phyloP scores from a whole-genome alignment of 345 rosid genomes.

The Cardiospermum halicacabum region DNA sequence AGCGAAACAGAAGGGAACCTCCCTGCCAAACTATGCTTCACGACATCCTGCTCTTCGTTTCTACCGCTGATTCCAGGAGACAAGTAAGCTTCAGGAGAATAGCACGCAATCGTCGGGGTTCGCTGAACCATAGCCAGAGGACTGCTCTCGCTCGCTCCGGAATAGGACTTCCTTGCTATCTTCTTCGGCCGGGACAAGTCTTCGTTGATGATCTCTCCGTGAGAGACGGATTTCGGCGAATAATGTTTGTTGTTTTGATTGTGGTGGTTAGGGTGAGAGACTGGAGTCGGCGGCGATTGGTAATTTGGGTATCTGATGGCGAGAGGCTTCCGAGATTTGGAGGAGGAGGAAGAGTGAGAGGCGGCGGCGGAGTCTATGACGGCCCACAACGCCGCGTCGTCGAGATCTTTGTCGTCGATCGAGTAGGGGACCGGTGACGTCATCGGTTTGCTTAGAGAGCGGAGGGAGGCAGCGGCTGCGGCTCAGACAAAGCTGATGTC shows the following conservation, averaged over 20 bases:
- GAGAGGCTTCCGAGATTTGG: slow-evolving; percentile 53
- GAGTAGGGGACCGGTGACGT: slow-evolving; percentile 20
- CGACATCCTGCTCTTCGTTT: slow-evolving; percentile 39
- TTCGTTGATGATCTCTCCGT: slow-evolving; percentile 16
- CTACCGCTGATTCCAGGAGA: slow-evolving; percentile 56
- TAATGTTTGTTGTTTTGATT: slow-evolving; percentile 3
- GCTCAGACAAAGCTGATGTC: neutral
- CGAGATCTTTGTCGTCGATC: slow-evolving; percentile 83
- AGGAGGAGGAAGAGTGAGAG: slow-evolving; percentile 51
- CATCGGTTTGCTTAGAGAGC: neutral
- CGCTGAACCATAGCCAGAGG: slow-evolving; percentile 45
- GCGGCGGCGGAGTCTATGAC: slow-evolving; percentile 90
- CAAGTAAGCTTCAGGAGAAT: slow-evolving; percentile 65
- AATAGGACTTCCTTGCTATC: slow-evolving; percentile 43
- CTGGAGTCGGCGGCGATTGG: slow-evolving; percentile 51
- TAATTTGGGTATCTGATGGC: slow-evolving; percentile 47
- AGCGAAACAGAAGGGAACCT: slow-evolving; percentile 81
- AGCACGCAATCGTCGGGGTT: slow-evolving; percentile 14
- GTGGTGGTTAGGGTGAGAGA: slow-evolving; percentile 31
- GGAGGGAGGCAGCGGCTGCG: slow-evolving; percentile 2
- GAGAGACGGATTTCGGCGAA: slow-evolving; percentile 27
- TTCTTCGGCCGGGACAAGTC: slow-evolving; percentile 44
- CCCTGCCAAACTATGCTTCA: slow-evolving; percentile 68
- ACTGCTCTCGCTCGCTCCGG: slow-evolving; percentile 47
- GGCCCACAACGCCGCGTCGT: slow-evolving; percentile 94